Evolutionary conservation across 305 asterid species (phyloP), one percentile per base, ranked within the genome.

Genomic region (Vinca major): DNA sequence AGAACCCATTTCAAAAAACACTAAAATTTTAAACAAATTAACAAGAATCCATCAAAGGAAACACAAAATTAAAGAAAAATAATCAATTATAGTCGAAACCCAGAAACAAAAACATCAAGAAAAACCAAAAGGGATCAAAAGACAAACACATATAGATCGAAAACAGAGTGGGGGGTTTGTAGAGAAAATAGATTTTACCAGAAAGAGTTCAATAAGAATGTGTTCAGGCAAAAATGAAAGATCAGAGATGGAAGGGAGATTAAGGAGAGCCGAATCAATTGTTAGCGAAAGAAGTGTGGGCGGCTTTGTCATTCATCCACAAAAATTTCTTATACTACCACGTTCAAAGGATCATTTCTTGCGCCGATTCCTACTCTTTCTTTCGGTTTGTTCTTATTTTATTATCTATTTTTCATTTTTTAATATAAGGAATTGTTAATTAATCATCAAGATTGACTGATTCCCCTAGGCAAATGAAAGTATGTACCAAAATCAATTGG

Each of bases 151-250:
- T 26, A 50, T 2, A 45, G 58, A 48, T 36, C 5, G 13, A 37
- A 26, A 12, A 61, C 48, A 61, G 19, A 61, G 45, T 5, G 65
- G 40, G 17, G 7, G 2, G 5, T 61, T 19, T 2, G 65, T 26
- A 4, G 9, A 26, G 43, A 26, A 26, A 26, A 26, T 26, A 26
- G 33, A 26, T 0, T 26, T 26, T 61, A 61, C 65, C 65, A 61
- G 33, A 19, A 61, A 39, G 66, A 91, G 91, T 45, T 91, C 96
- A 13, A 80, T 74, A 54, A 91, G 92, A 71, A 91, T 73, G 83
- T 91, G 96, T 6, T 86, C 95, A 9, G 96, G 96, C 65, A 91
- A 70, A 68, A 84, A 90, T 61, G 96, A 90, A 69, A 90, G 89
- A 86, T 91, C 96, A 66, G 86, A 84, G 49, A 84, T 79, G 70